Evolutionary conservation across 495 filamentous ascomycete genomes (phyloP).

Genomic region (Niebla homalea): DNA sequence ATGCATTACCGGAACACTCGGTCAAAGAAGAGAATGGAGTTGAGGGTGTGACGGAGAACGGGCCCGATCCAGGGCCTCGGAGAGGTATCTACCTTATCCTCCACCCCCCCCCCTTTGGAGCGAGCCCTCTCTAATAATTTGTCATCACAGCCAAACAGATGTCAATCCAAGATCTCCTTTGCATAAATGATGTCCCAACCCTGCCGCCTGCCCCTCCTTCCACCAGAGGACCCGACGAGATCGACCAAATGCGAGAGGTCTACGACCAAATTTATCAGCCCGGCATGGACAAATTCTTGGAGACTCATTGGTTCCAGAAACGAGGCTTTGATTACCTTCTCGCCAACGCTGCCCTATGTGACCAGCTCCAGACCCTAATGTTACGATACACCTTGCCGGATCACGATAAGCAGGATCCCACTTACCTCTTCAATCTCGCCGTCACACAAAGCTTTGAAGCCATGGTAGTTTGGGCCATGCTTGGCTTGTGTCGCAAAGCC

Average conservation of each 20-base stretch:
- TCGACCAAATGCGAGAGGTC: slow-evolving; percentile 60
- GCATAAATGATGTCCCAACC: slow-evolving; percentile 48
- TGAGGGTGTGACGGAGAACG: too few species aligned
- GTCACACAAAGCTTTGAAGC: slow-evolving; percentile 48
- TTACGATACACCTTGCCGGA: slow-evolving; percentile 21
- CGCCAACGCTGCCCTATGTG: slow-evolving; percentile 44
- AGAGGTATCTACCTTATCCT: slow-evolving; percentile 25
- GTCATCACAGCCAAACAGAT: slow-evolving; percentile 49
- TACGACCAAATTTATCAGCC: slow-evolving; percentile 65
- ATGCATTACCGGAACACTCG: slow-evolving; percentile 51
- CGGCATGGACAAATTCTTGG: slow-evolving; percentile 67
- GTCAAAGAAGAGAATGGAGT: too few species aligned
- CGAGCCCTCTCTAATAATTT: neutral
- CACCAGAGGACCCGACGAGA: slow-evolving; percentile 35
- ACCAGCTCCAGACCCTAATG: slow-evolving; percentile 50
- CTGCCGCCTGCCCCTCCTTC: slow-evolving; percentile 42
- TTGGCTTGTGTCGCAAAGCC: slow-evolving; percentile 33
- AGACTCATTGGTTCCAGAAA: slow-evolving; percentile 68
- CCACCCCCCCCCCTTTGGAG: neutral
- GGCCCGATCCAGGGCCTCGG: slow-evolving; percentile 24
- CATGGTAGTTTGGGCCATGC: slow-evolving; percentile 57
- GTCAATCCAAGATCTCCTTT: slow-evolving; percentile 63
- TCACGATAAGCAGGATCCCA: slow-evolving; percentile 21
- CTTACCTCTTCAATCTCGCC: slow-evolving; percentile 29
- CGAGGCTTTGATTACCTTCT: slow-evolving; percentile 39